A percentile compares a stretch with the other conserved stretches of the same genome.
Evolutionary conservation across 169 alveolate species (phyloP).

Genomic region (Plasmodium fragile): DNA sequence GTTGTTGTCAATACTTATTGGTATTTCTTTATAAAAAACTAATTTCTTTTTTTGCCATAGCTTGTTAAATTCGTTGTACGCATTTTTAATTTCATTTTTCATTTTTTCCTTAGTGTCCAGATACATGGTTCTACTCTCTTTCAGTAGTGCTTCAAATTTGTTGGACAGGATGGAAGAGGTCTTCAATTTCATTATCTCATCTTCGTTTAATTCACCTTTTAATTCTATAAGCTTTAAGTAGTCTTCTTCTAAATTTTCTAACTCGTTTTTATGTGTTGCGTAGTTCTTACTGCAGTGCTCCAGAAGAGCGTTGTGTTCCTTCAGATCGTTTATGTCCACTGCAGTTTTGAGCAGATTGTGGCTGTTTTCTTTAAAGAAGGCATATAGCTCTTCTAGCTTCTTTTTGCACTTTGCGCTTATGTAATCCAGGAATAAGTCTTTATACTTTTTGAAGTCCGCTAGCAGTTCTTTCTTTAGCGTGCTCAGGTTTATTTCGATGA

Average conservation of each 20-base stretch:
- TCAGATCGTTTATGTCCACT: slow-evolving; percentile 31
- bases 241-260: slow-evolving; percentile 65
- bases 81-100: slow-evolving; percentile 74
- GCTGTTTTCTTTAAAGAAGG: slow-evolving; percentile 64
- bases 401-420: slow-evolving; percentile 63
- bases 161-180: slow-evolving; percentile 45
- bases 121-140: slow-evolving; percentile 68
- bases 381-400: slow-evolving; percentile 53
- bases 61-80: slow-evolving; percentile 73
- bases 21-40: slow-evolving; percentile 72
- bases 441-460: slow-evolving; percentile 40
- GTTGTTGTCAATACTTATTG: slow-evolving; percentile 46
- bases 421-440: slow-evolving; percentile 32
- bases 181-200: slow-evolving; percentile 73
- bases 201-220: slow-evolving; percentile 77
- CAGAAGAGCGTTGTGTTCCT: slow-evolving; percentile 37
- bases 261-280: slow-evolving; percentile 30
- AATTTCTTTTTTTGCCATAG: slow-evolving; percentile 72
- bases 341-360: slow-evolving; percentile 48
- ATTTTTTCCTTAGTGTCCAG: slow-evolving; percentile 74
- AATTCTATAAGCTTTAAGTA: slow-evolving; percentile 65
- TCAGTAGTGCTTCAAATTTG: slow-evolving; percentile 51
- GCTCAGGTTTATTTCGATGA: slow-evolving; percentile 70
- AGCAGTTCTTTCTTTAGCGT: slow-evolving; percentile 54
- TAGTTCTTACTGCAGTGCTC: slow-evolving; percentile 62